Conservation (phyloP, 257 asterid species). For the Capsicum pubescens region DNA sequence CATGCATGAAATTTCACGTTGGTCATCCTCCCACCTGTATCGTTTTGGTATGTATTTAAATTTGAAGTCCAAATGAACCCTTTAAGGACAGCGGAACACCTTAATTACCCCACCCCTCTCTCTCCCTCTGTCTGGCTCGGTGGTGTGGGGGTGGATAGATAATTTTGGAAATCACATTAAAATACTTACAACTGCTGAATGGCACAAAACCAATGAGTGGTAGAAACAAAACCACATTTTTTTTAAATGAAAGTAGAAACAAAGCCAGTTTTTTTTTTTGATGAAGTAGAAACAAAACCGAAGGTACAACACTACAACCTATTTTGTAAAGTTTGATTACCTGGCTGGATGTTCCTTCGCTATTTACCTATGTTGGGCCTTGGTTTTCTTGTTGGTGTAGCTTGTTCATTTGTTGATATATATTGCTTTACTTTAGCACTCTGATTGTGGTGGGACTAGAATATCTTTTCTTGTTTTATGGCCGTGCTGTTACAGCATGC, state of each 20-base stretch:
- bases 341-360: conserved; percentile 12
- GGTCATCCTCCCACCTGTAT: too few relatives aligned
- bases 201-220: conserved; percentile 13
- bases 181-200: neutral
- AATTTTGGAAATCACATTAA: conserved; percentile 23
- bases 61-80: too few relatives aligned
- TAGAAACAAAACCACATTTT: neutral
- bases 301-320: neutral
- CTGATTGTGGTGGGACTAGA: conserved; percentile 11
- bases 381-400: conserved; percentile 5
- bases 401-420: neutral
- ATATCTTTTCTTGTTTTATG: conserved; percentile 22
- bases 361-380: neutral
- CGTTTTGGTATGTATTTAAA: too few relatives aligned
- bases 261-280: neutral
- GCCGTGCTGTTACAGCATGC: neutral
- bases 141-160: neutral
- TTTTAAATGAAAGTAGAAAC: neutral
- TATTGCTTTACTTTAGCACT: conserved; percentile 2
- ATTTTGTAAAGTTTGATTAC: neutral
- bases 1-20: too few relatives aligned
- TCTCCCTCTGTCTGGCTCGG: neutral
- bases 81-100: too few relatives aligned
- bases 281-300: neutral
- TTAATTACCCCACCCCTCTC: too few relatives aligned